Evolutionary conservation across 2,329 filamentous ascomycete genomes (phyloP).

Genomic region (Neospermospora avenae): DNA sequence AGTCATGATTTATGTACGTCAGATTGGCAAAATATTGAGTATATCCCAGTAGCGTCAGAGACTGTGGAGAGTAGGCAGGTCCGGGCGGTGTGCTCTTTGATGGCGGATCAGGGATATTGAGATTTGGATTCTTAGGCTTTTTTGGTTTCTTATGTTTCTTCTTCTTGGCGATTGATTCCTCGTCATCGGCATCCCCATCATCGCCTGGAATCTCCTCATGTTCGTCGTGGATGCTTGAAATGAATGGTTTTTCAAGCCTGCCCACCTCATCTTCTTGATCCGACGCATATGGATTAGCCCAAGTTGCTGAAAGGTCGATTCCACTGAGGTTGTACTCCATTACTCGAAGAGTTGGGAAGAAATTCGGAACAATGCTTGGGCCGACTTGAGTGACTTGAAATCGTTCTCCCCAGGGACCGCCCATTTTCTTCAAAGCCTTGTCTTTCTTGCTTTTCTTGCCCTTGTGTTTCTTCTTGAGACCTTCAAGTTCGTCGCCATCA

Average conservation of each 20-base stretch:
- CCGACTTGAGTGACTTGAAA: constrained; percentile 79
- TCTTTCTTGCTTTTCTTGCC: constrained; percentile 40
- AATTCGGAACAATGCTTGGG: constrained; percentile 89
- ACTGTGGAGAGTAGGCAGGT: constrained; percentile 84
- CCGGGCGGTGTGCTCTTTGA: constrained; percentile 72
- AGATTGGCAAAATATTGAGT: constrained; percentile 93
- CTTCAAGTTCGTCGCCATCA: constrained; percentile 26
- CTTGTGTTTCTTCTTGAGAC: constrained; percentile 42
- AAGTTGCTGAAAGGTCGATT: constrained; percentile 25
- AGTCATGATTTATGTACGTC: constrained; percentile 78
- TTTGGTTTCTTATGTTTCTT: constrained; percentile 44
- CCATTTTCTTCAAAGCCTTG: constrained; percentile 64
- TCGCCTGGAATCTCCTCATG: constrained; percentile 5
- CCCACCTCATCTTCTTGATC: constrained; percentile 14
- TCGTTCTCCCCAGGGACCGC: constrained; percentile 78
- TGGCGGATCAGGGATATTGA: constrained; percentile 68
- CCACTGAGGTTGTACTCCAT: constrained; percentile 83
- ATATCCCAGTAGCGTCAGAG: constrained; percentile 74
- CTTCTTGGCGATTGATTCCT: constrained; percentile 37
- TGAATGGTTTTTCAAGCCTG: constrained; percentile 21
- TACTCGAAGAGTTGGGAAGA: constrained; percentile 86
- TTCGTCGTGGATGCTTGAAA: background rate
- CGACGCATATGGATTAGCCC: constrained; percentile 21
- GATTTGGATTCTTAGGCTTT: constrained; percentile 55
- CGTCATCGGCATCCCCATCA: constrained; percentile 12